These are phyloP conservation scores for Glaciozyma martinii DNA, from an alignment of 768 basidiomycete species.

Conservation along the genomic window DNA sequence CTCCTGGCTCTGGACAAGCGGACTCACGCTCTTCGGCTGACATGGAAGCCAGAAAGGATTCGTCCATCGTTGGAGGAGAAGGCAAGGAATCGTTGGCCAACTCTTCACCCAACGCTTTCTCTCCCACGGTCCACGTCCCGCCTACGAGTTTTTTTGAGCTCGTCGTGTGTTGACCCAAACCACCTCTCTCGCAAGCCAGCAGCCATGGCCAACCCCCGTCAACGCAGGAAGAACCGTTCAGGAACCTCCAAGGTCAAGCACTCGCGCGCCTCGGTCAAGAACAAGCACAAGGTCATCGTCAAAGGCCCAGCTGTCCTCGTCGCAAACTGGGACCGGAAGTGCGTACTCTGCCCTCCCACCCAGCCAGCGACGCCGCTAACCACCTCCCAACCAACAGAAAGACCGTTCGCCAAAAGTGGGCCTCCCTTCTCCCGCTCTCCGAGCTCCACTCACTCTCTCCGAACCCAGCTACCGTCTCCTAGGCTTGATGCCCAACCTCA, in stretches of 20 bases:
- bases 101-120: too few species aligned
- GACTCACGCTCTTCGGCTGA: too few species aligned
- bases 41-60: too few species aligned
- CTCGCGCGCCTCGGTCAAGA: conserved; percentile 59
- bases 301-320: conserved; percentile 23
- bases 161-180: too few species aligned
- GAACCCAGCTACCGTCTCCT: conserved; percentile 18
- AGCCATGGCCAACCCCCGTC: conserved; percentile 85
- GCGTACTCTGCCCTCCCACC: not conserved
- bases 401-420: conserved; percentile 31
- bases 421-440: not conserved
- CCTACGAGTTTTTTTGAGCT: too few species aligned
- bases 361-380: not conserved
- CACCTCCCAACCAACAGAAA: conserved; percentile 3
- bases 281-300: conserved; percentile 27
- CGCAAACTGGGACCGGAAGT: conserved; percentile 27
- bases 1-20: too few species aligned
- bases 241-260: conserved; percentile 55
- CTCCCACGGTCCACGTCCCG: too few species aligned
- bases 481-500: conserved; percentile 16
- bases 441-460: not conserved
- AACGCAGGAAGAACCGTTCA: conserved; percentile 75
- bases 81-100: too few species aligned
- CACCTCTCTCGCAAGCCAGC: too few species aligned
- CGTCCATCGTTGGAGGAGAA: too few species aligned